Conservation (phyloP, 805 yeast species). For the Cyberlindnera maritima region DNA sequence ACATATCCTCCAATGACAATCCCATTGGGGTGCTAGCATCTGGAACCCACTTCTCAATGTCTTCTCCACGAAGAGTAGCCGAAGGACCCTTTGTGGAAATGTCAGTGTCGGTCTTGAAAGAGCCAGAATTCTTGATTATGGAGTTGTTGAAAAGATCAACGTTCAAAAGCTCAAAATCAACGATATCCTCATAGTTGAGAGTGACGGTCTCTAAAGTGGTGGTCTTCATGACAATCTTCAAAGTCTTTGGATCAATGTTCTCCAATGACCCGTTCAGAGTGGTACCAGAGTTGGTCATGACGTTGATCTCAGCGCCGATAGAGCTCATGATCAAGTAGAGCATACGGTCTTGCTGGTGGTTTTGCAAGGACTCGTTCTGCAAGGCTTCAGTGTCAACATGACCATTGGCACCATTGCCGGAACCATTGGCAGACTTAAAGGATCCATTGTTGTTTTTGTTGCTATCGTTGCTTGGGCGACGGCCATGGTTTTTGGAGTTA, state of each 20-base stretch:
- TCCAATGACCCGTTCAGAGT: slow-evolving; percentile 56
- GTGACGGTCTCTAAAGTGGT: slow-evolving; percentile 27
- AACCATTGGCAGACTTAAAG: slow-evolving; percentile 7
- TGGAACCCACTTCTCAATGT: slow-evolving; percentile 80
- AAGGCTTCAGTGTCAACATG: slow-evolving; percentile 7
- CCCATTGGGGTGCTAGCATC: slow-evolving; percentile 32
- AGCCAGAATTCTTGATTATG: slow-evolving; percentile 16
- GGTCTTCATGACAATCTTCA: slow-evolving; percentile 30
- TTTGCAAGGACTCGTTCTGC: slow-evolving; percentile 27
- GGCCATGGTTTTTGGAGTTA: slow-evolving; percentile 14
- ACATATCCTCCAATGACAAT: slow-evolving; percentile 19
- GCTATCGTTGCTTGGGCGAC: slow-evolving; percentile 12
- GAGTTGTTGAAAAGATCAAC: slow-evolving; percentile 28
- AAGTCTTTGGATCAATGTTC: slow-evolving; percentile 49
- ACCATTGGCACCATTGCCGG: slow-evolving; percentile 5
- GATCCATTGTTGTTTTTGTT: slow-evolving; percentile 1
- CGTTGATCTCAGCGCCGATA: slow-evolving; percentile 54
- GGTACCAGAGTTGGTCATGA: slow-evolving; percentile 62
- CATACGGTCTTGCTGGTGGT: slow-evolving; percentile 47
- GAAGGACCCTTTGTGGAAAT: slow-evolving; percentile 38
- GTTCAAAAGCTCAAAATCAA: slow-evolving; percentile 38
- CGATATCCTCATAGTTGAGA: slow-evolving; percentile 34
- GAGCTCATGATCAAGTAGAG: slow-evolving; percentile 54
- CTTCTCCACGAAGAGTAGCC: slow-evolving; percentile 52
- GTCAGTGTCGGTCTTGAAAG: slow-evolving; percentile 82